Base-by-base conservation (phyloP, 495 filamentous ascomycete species). In the Glonium stellatum region DNA sequence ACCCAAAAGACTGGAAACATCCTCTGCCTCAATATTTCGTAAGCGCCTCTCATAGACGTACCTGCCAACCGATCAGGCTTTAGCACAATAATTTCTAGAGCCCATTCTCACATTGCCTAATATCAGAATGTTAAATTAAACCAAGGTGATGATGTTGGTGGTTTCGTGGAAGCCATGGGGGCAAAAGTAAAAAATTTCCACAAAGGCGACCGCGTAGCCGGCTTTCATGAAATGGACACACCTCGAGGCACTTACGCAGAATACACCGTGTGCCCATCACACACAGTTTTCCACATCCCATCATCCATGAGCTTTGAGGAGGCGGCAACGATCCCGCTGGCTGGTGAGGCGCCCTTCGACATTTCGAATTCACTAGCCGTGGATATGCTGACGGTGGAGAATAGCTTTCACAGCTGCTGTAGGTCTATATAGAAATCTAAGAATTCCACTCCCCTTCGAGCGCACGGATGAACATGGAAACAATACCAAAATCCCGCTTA, bases 1-100 rank as follows among this genome's bases (percentile, higher is more conserved):
- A 67, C 42, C 65, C 65, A 15, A 67, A 67, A 47, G 65, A 67
- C 55, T 67, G 59, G 59, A 60, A 60, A 47, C 23, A 55, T 55
- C 49, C 58, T 23, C 4, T 44, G 19, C 48, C 25, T 23, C 25
- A 31, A 22, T 51, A 51, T 27, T 13, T 51, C 19, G 12, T 51
- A 25, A 6, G 10, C 48, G 4, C 22, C 5, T 18, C 5, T 23
- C 21, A 50, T 21, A 44, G 13, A 13, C 13, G 4, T 44, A 6
- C 36, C 55, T 42, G 5, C 19, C 15, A 39, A 55, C 3, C 47
- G 21, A 10, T 36, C 48, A 11, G 19, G 15, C 49, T 50, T 23
- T n/a, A 6, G 18, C 36, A 47, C 11, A 57, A 55, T 2, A 10
- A 59, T 25, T 19, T n/a, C 13, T 19, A 18, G 13, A 27, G 15